These are phyloP conservation scores for Pneumocystis jirovecii DNA, from an alignment of 1,139 yeast genomes.

Conservation along the genomic window DNA sequence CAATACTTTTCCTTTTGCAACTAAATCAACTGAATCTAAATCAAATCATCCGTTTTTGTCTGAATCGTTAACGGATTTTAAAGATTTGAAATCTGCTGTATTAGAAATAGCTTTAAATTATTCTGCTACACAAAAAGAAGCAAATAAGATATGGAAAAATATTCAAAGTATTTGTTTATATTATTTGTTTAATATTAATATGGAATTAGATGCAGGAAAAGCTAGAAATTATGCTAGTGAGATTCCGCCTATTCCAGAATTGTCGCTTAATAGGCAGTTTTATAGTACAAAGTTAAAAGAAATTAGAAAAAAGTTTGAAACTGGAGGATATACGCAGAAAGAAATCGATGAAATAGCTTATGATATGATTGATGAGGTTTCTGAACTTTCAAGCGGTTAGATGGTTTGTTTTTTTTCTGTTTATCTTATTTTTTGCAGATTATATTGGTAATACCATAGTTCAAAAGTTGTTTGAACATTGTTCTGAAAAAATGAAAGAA, in stretches of 20 bases:
- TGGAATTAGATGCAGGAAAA: neutral
- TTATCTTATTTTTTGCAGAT: slow-evolving; percentile 20
- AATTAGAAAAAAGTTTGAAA: slow-evolving; percentile 37
- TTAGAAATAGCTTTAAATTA: slow-evolving; percentile 19
- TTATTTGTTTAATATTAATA: neutral
- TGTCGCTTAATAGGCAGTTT: slow-evolving; percentile 40
- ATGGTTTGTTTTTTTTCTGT: neutral
- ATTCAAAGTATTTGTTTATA: neutral
- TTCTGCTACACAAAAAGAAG: slow-evolving; percentile 22
- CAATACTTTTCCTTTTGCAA: neutral
- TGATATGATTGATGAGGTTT: slow-evolving; percentile 77
- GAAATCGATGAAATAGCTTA: slow-evolving; percentile 74
- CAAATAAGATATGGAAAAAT: slow-evolving; percentile 14
- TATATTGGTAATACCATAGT: slow-evolving; percentile 92
- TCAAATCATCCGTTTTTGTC: neutral
- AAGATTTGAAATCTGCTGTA: slow-evolving; percentile 18
- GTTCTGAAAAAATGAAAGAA: slow-evolving; percentile 58
- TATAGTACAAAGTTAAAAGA: slow-evolving; percentile 64
- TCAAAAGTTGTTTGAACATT: slow-evolving; percentile 67
- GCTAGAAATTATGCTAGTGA: slow-evolving; percentile 2
- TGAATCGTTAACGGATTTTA: slow-evolving; percentile 2
- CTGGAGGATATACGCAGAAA: slow-evolving; percentile 27
- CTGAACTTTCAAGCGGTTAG: slow-evolving; percentile 63
- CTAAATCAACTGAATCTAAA: neutral
- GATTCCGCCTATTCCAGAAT: slow-evolving; percentile 23